Evolutionary conservation across 2,329 filamentous ascomycete genomes (phyloP).

Genomic region (Ascochyta rabiei): DNA sequence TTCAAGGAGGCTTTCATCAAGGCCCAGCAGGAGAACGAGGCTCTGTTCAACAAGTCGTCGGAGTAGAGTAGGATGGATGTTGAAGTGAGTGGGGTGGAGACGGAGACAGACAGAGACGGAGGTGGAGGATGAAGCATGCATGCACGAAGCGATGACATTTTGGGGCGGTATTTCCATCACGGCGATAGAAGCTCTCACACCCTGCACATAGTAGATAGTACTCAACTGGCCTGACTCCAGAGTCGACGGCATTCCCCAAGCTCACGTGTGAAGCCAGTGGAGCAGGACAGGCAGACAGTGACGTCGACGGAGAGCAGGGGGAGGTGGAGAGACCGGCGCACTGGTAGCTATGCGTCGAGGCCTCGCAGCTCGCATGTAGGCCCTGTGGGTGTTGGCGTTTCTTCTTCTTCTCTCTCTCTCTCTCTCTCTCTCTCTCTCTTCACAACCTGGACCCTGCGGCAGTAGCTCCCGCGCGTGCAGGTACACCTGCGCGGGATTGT

Average conservation of each 20-base stretch:
- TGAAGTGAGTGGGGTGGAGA: constrained; percentile 9
- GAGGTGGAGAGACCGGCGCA: not conserved
- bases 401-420: not conserved
- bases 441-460: not conserved
- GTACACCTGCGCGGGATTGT: not conserved
- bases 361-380: not conserved
- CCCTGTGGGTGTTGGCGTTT: not conserved
- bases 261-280: not conserved
- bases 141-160: constrained; percentile 38
- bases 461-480: constrained; percentile 10
- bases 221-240: constrained; percentile 32
- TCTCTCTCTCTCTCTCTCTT: not conserved
- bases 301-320: not conserved
- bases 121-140: constrained; percentile 19
- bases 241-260: constrained; percentile 27
- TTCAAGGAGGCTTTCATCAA: constrained; percentile 99
- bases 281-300: not conserved
- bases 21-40: constrained; percentile 95
- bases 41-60: constrained; percentile 67
- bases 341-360: not conserved
- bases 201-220: constrained; percentile 48
- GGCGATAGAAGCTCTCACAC: constrained; percentile 38
- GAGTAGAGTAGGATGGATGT: constrained; percentile 48
- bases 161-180: constrained; percentile 37
- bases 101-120: not conserved